Conservation (phyloP, 306 rosid species). For the Medicago arabica region DNA sequence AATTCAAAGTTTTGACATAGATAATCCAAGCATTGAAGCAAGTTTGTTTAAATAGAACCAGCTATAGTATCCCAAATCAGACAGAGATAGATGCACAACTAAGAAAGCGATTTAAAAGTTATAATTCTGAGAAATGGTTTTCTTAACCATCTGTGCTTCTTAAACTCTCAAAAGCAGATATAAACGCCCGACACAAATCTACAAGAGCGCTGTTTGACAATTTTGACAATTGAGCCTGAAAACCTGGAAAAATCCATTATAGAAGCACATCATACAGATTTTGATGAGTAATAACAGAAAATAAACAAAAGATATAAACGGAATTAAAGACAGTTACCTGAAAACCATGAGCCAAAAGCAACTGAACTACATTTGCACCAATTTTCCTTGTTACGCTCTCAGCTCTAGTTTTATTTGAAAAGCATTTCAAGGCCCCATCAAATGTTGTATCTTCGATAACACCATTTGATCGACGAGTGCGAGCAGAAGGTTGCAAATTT, state of each 20-base stretch:
- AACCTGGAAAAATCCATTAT: conserved; percentile 19
- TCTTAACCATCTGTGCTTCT: conserved; percentile 68
- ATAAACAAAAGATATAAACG: neutral
- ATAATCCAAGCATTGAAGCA: conserved; percentile 10
- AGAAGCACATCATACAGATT: conserved; percentile 20
- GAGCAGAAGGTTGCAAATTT: conserved; percentile 74
- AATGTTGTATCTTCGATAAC: conserved; percentile 61
- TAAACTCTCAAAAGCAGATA: conserved; percentile 70
- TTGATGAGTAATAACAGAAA: neutral
- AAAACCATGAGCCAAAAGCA: conserved; percentile 87
- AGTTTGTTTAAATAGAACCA: conserved; percentile 9
- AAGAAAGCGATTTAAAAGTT: conserved; percentile 7
- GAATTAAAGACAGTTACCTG: conserved; percentile 61
- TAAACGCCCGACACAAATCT: conserved; percentile 60
- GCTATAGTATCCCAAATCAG: no score
- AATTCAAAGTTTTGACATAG: neutral
- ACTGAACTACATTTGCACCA: conserved; percentile 62
- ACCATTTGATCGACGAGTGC: conserved; percentile 69
- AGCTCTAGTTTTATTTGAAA: conserved; percentile 61
- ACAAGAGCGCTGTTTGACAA: conserved; percentile 47
- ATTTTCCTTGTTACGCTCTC: conserved; percentile 71
- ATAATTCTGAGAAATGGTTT: conserved; percentile 31
- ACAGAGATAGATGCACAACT: no score
- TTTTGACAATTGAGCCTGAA: conserved; percentile 73
- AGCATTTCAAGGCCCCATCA: conserved; percentile 69